Evolutionary conservation across 2,329 filamentous ascomycete genomes (phyloP), one percentile per base, ranked within the genome.

Genomic region (Claviceps capensis): DNA sequence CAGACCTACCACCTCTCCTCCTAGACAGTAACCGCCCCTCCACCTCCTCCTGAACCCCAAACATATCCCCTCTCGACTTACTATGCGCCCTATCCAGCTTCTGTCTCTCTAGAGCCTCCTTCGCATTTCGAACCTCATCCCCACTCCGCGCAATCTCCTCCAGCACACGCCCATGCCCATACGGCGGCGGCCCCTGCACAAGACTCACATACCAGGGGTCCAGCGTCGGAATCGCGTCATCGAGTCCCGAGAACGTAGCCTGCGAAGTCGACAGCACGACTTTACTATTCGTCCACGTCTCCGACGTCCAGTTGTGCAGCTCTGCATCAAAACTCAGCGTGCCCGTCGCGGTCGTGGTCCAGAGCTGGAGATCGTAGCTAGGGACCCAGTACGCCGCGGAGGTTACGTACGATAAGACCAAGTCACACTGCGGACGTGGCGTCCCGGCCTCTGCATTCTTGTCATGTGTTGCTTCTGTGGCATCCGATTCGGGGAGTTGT

Each of bases 211-310:
- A 72, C 81, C 81, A 85, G 0, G 77, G 71, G 1, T 69, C 61
- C 38, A 85, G 70, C 4, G 63, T 65, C 0, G 81, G 81, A 1
- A 80, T 74, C 13, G 65, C 64, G 53, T 83, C 76, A 23, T 75
- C 71, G 2, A 83, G 66, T 1, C 75, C 74, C 1, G 75, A 71
- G 50, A 78, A 81, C 5, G 72, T 72, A 3, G 80, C 76, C 58
- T 83, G 78, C 0, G 79, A 83, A 0, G 79, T 84, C 2, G 81
- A 84, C 5, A 85, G 72, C 0, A 73, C 74, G 40, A 85, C 65
- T 55, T 75, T 77, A 62, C 78, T 76, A 63, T 78, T 74, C 34
- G 68, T 69, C 82, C 82, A 85, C 0, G 74, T 78, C 65, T 85
- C 82, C 0, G 77, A 79, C 0, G 79, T 83, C 49, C 68, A 68